A percentile compares a stretch with the other conserved stretches of the same genome.
phyloP scores from a whole-genome alignment of 768 basidiomycete species.

The Pisolithus orientalis region DNA sequence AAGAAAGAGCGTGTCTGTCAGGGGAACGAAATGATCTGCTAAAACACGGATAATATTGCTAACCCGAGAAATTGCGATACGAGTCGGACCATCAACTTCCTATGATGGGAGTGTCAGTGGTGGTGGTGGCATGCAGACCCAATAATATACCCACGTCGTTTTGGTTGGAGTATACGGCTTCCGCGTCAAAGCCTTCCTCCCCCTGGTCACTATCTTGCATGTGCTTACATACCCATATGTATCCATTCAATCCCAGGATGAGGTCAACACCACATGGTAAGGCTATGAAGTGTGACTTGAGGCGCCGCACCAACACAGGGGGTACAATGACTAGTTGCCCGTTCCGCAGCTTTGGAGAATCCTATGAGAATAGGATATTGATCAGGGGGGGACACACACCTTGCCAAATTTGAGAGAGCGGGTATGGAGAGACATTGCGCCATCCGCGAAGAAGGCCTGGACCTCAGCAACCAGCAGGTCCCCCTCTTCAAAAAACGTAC shows the following conservation, averaged over 20 bases:
- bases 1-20: slow-evolving; percentile 75
- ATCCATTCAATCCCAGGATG: slow-evolving; percentile 93
- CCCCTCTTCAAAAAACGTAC: slow-evolving; percentile 95
- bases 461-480: slow-evolving; percentile 97
- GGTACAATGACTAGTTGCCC: slow-evolving; percentile 84
- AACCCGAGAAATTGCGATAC: slow-evolving; percentile 78
- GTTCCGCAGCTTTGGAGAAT: slow-evolving; percentile 69
- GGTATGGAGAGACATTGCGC: slow-evolving; percentile 96
- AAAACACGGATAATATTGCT: slow-evolving; percentile 78
- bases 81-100: slow-evolving; percentile 82
- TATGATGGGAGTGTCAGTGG: slow-evolving; percentile 25
- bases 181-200: slow-evolving; percentile 90
- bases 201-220: slow-evolving; percentile 72
- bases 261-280: slow-evolving; percentile 95
- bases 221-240: slow-evolving; percentile 93
- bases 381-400: slow-evolving; percentile 35
- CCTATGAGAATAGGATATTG: slow-evolving; percentile 5
- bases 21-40: slow-evolving; percentile 73
- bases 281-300: slow-evolving; percentile 92
- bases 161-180: slow-evolving; percentile 90
- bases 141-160: slow-evolving; percentile 70
- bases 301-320: slow-evolving; percentile 79
- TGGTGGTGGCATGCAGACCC: slow-evolving; percentile 8
- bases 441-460: slow-evolving; percentile 91
- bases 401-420: slow-evolving; percentile 96